Conservation (phyloP, 2,329 filamentous ascomycete genomes). For the Pseudopyrenochaeta lycopersici region DNA sequence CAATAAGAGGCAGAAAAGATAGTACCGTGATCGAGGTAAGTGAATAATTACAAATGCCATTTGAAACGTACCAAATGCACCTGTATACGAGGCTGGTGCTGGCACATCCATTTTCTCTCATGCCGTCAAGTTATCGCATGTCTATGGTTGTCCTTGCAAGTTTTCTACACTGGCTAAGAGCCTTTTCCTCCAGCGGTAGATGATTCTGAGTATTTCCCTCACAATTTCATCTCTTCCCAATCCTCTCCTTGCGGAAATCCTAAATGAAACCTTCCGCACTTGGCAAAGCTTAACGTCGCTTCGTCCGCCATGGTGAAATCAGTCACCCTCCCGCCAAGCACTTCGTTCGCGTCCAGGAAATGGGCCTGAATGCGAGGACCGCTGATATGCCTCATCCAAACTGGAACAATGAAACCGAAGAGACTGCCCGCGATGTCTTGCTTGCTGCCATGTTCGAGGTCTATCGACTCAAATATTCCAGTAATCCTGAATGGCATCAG, state of each 20-base stretch:
- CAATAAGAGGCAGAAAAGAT: slow-evolving; percentile 1
- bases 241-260: slow-evolving; percentile 53
- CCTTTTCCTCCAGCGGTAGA: not conserved
- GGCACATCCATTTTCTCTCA: too few species aligned
- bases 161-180: too few species aligned
- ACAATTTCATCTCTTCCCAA: slow-evolving; percentile 47
- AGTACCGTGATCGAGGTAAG: not conserved
- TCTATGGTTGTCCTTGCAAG: too few species aligned
- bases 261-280: slow-evolving; percentile 54
- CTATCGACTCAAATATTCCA: slow-evolving; percentile 47
- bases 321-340: slow-evolving; percentile 46
- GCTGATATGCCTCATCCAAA: slow-evolving; percentile 52
- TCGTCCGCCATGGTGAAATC: slow-evolving; percentile 50
- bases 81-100: too few species aligned
- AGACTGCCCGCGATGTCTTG: slow-evolving; percentile 49
- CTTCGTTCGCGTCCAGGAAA: slow-evolving; percentile 40
- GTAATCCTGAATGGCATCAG: slow-evolving; percentile 51
- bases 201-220: not conserved
- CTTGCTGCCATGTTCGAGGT: slow-evolving; percentile 30
- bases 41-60: not conserved
- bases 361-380: slow-evolving; percentile 51
- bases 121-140: too few species aligned
- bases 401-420: slow-evolving; percentile 52
- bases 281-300: slow-evolving; percentile 48
- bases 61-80: too few species aligned